Base-by-base conservation (phyloP, 2,329 filamentous ascomycete species). In the Mycosphaerelloides madeirae region DNA sequence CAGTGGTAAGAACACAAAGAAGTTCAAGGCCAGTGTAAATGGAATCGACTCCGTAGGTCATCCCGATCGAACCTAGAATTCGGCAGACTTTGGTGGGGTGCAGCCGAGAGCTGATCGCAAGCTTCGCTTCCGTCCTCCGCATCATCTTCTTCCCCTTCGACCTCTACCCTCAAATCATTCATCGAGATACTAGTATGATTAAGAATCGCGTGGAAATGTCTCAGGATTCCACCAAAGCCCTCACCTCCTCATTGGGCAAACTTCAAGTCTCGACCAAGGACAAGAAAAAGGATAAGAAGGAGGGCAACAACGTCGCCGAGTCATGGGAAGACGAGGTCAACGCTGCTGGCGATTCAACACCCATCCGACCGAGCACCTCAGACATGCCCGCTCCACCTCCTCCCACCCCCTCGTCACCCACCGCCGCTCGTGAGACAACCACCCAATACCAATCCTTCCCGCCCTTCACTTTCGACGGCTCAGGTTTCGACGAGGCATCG, bases 291-390 rank as follows among this genome's bases (percentile, higher is more conserved):
- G 29, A 39, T 16, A 48, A 49, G 37, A 48, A 44, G 29, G 35
- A 50, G 33, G n/a, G n/a, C n/a, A n/a, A n/a, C n/a, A 48, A 55
- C 37, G 52, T 54, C 2, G 78, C 76, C 41, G 85, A 89, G 52
- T 87, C 83, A 33, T 90, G 85, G 85, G 85, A 89, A 67, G 84
- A 93, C 57, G 85, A 45, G 15, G 43, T 85, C 37, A 55, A 65
- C 50, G 29, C 49, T 46, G 55, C 45, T 42, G 31, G 34, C 56
- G 47, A 50, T 56, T 64, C 48, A 44, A 61, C 40, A 53, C 56
- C 52, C 44, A 56, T 44, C 55, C 55, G 44, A 19, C 52, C 48
- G 9, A 25, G 38, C 31, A 57, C 47, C 15, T 46, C 49, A 48
- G 53, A 62, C 43, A 57, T 60, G 48, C 68, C 74, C 35, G 67